A percentile compares a stretch with the other conserved stretches of the same genome.
Evolutionary conservation across 768 basidiomycete species (phyloP).

Genomic region (Hygrocybe punicea): DNA sequence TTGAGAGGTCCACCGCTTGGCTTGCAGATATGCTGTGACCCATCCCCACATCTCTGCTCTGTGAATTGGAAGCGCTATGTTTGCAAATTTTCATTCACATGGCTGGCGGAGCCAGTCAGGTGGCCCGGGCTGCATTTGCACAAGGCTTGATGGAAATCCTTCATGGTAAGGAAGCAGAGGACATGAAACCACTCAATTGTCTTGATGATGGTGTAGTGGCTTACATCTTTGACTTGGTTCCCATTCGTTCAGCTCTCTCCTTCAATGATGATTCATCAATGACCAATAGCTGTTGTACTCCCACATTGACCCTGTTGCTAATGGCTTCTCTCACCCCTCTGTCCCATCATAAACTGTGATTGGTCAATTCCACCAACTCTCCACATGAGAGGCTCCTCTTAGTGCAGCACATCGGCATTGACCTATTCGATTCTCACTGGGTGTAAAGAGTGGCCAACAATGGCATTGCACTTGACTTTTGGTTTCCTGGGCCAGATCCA

Average conservation of each 20-base stretch:
- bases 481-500: slow-evolving; percentile 50
- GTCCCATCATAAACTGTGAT: slow-evolving; percentile 55
- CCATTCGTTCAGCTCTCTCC: slow-evolving; percentile 36
- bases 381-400: slow-evolving; percentile 77
- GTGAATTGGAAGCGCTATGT: slow-evolving; percentile 7
- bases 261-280: slow-evolving; percentile 1
- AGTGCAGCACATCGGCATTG: slow-evolving; percentile 62
- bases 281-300: neutral
- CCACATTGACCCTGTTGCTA: slow-evolving; percentile 42
- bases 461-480: slow-evolving; percentile 77
- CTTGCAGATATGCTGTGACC: slow-evolving; percentile 50
- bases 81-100: slow-evolving; percentile 66
- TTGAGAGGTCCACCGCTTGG: slow-evolving; percentile 69
- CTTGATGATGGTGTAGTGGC: slow-evolving; percentile 70
- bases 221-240: slow-evolving; percentile 66
- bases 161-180: slow-evolving; percentile 52
- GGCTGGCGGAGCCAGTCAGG: slow-evolving; percentile 52
- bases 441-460: slow-evolving; percentile 61
- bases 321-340: slow-evolving; percentile 57
- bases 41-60: neutral
- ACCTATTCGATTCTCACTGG: slow-evolving; percentile 75
- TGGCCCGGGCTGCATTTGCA: slow-evolving; percentile 65
- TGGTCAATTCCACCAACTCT: slow-evolving; percentile 51
- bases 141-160: slow-evolving; percentile 53
- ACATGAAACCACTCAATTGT: slow-evolving; percentile 46